Conservation (phyloP, 257 asterid genomes). For the Plantago elongata region DNA sequence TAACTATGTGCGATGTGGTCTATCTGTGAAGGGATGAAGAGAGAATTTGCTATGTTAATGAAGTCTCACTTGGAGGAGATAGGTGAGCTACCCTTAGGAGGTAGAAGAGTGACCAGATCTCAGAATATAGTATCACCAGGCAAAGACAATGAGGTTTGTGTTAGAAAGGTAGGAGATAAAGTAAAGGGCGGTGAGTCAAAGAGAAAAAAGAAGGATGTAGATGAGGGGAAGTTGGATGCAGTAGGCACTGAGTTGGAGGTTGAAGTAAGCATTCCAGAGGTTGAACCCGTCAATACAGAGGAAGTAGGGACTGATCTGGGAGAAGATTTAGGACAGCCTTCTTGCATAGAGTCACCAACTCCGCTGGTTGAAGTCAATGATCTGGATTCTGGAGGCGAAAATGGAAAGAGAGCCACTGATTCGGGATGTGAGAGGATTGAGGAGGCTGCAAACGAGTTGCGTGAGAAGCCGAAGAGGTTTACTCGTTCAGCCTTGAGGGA, state of each 20-base stretch:
- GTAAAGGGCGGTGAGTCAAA: not conserved
- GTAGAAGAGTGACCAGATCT: not conserved
- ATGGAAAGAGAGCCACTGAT: slow-evolving; percentile 16
- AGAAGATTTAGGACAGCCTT: slow-evolving; percentile 22
- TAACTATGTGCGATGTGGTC: not conserved
- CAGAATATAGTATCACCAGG: not conserved
- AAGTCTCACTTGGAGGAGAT: not conserved
- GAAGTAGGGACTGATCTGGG: slow-evolving; percentile 20
- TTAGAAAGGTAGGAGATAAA: not conserved
- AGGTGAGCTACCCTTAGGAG: not conserved
- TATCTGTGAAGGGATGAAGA: slow-evolving; percentile 1
- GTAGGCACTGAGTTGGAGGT: slow-evolving; percentile 17
- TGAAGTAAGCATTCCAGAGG: slow-evolving; percentile 23
- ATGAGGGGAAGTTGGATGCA: slow-evolving; percentile 26
- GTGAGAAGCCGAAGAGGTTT: slow-evolving; percentile 46
- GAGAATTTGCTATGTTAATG: not conserved
- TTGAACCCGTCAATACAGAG: slow-evolving; percentile 24
- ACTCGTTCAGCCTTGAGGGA: slow-evolving; percentile 52
- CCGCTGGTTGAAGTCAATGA: slow-evolving; percentile 23
- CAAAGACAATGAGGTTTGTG: not conserved
- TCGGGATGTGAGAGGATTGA: slow-evolving; percentile 28
- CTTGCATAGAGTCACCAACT: slow-evolving; percentile 20
- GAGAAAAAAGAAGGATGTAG: slow-evolving; percentile 34
- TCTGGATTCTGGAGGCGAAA: slow-evolving; percentile 20
- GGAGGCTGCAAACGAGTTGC: slow-evolving; percentile 20